Conservation (phyloP, 2,329 filamentous ascomycete species). For the Epicoccum sorghinum region DNA sequence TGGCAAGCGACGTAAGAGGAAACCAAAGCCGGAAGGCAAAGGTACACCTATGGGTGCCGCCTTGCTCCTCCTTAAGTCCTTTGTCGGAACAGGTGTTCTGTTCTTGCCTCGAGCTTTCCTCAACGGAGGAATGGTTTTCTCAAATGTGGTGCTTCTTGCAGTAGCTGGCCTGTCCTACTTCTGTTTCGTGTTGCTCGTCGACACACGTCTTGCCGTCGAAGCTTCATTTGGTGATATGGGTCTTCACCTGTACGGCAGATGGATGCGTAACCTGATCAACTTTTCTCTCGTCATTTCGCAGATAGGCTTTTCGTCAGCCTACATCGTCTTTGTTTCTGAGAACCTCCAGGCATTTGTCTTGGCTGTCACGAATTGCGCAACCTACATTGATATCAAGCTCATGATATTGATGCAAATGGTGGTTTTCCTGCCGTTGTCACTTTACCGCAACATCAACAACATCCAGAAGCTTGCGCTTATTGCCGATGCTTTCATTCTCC, state of each 20-base stretch:
- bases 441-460: conserved; percentile 96
- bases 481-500: conserved; percentile 91
- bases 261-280: conserved; percentile 87
- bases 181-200: conserved; percentile 93
- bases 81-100: conserved; percentile 93
- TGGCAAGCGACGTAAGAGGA: conserved; percentile 72
- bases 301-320: conserved; percentile 91
- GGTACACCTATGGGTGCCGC: conserved; percentile 81
- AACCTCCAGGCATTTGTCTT: conserved; percentile 94
- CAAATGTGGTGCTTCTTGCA: conserved; percentile 83
- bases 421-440: conserved; percentile 90
- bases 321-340: conserved; percentile 95
- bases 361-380: conserved; percentile 86
- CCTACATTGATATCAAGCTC: conserved; percentile 82
- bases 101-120: conserved; percentile 92
- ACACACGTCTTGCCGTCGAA: conserved; percentile 81
- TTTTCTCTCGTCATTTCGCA: conserved; percentile 93
- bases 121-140: conserved; percentile 97
- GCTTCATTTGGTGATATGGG: conserved; percentile 99
- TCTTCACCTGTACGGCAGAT: conserved; percentile 85
- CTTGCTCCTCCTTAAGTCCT: conserved; percentile 90
- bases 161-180: conserved; percentile 92
- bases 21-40: conserved; percentile 78
- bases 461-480: conserved; percentile 93
- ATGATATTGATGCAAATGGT: conserved; percentile 95